A percentile compares a stretch with the other conserved stretches of the same genome.
phyloP scores from a whole-genome alignment of 306 rosid species.

The Neltuma alba region DNA sequence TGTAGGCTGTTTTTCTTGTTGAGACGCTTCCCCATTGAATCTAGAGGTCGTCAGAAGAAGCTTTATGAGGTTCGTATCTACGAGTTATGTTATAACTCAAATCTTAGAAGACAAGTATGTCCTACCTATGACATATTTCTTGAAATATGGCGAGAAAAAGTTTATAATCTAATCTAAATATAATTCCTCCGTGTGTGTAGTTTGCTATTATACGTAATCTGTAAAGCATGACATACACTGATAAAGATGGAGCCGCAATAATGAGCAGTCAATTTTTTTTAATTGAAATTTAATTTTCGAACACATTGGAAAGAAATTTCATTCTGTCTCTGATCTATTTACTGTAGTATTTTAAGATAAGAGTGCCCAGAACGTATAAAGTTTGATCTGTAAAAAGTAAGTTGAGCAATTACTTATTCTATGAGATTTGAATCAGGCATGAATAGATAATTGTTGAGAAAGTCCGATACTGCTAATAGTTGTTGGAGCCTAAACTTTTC shows the following conservation, averaged over 20 bases:
- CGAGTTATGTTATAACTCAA: neutral
- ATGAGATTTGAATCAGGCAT: neutral
- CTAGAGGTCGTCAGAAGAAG: constrained; percentile 82
- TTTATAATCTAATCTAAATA: neutral
- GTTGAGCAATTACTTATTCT: neutral
- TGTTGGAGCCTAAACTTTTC: constrained; percentile 29
- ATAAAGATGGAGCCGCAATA: neutral
- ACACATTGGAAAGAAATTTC: neutral
- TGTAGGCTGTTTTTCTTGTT: constrained; percentile 69
- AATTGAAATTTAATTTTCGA: neutral
- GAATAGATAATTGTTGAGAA: too few species aligned
- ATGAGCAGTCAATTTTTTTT: neutral
- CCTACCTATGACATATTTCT: constrained; percentile 3
- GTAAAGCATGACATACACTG: neutral
- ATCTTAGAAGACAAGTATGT: constrained; percentile 23
- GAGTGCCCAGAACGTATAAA: neutral
- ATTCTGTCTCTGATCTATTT: neutral
- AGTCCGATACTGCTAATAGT: neutral
- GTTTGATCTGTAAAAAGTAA: neutral
- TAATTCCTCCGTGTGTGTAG: too few species aligned
- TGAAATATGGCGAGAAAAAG: neutral
- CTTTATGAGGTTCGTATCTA: constrained; percentile 60
- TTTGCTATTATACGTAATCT: neutral
- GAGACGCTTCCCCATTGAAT: constrained; percentile 84
- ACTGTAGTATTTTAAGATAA: neutral